Base-by-base conservation (phyloP, 164 flowering plant genomes). In the Warburgia ugandensis region DNA sequence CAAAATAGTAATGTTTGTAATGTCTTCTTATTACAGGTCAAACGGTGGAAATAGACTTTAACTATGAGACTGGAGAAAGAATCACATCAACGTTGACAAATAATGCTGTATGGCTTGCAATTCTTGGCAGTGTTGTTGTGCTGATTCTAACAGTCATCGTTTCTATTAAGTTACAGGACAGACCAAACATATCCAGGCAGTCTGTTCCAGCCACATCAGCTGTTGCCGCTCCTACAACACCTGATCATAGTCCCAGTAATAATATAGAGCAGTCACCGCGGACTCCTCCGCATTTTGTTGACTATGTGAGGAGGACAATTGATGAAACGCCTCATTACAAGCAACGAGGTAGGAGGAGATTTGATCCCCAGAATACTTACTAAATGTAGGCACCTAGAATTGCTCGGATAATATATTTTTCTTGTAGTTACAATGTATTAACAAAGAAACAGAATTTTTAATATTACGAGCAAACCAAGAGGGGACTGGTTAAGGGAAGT, bases 291-390 rank as follows among this genome's bases (percentile, higher is more conserved):
- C 89, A 88, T 1, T 90, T 76, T 50, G 51, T 84, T 0, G 97
- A 90, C n/a, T 90, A 90, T 56, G 77, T 90, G 29, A 72, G 87
- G 67, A 75, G 79, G 59, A 90, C 97, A n/a, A 72, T 90, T 10
- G 95, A 90, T 56, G 95, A 86, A 70, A 86, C 97, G 26, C 97
- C 97, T 1, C 68, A 86, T 59, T 84, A 82, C 57, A 74, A 71
- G 54, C 75, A 77, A 33, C 79, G 75, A 33, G 75, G 71, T 6
- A 69, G 87, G 50, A 63, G 94, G 66, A 77, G 97, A 63, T 59
- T 67, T 56, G 74, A 78, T 69, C 78, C 81, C n/a, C 97, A 85
- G 59, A 71, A 81, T 32, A 86, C 95, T 6, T 78, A 63, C 56
- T 89, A 86, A 68, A 33, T 49, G 21, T 29, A 11, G 16, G 11